Base-by-base conservation (phyloP, 2,329 filamentous ascomycete genomes). In the Xylaria hypoxylon region DNA sequence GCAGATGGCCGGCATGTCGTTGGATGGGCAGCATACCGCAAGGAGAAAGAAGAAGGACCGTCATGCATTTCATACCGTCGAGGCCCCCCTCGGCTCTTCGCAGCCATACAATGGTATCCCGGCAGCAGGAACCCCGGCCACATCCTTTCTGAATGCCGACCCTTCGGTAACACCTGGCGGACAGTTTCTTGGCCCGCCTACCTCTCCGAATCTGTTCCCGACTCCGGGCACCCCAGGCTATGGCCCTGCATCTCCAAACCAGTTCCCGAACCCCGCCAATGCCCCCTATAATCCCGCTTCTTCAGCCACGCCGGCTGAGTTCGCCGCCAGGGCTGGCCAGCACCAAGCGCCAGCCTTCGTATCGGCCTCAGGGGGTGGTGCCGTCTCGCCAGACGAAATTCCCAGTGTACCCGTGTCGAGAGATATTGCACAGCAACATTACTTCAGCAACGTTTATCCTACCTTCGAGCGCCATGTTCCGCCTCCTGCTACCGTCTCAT, bases 391-490 rank as follows among this genome's bases (percentile, higher is more conserved):
- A 19, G 94, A 98, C 76, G 93, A 97, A 74, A 92, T 97, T 74
- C 96, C 96, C 47, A 97, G 94, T 77, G 88, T 99, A 57, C 94
- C 96, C 13, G 81, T 90, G 72, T 92, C 94, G 73, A 89, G 96
- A 81, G 96, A 99, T 79, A 80, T 87, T 7, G 86, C 92, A 7
- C 92, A 96, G 71, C 90, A 91, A 70, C 91, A 94, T 81, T 99
- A 95, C 77, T 87, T 96, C 73, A 89, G 86, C 72, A 92, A 97
- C 78, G 86, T 97, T 58, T 98, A 97, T 78, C 94, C 95, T 19
- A 99, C 96, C 3, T 97, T 98, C 82, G 95, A 98, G 80, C 92
- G 92, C 65, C 94, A 97, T 77, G 85, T 97, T 2, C 94, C 96
- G 11, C 96, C 96, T 52, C 94, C 96, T 2, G 92, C 94, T 15